Base-by-base conservation (phyloP, 352 stramenopile genomes). In the Phytophthora litchii region DNA sequence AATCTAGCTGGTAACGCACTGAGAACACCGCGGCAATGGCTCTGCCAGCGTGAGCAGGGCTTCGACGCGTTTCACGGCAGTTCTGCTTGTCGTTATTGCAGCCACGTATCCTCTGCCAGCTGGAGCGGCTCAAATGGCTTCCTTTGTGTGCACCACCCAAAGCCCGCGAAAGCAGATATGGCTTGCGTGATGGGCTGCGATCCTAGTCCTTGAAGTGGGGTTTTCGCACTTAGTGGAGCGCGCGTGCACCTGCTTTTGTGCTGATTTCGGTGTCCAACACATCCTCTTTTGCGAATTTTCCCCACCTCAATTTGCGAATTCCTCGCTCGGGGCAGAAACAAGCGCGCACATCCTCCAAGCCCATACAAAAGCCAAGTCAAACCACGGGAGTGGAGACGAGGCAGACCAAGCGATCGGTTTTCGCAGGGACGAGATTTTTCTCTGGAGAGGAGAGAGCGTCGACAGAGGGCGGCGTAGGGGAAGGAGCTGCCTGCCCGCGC, bases 351-450 rank as follows among this genome's bases (percentile, higher is more conserved):
- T 63, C 49, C 53, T 42, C 25, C 21, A 12, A 4, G 11, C 1
- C 1, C 41, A 58, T 74, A 74, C 60, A 52, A 71, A 61, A 3
- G 3, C 1, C 40, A 52, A 74, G 56, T 66, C 3, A 72, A 68
- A 56, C 57, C 57, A 47, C 16, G 17, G 3, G 13, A 12, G 42
- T 32, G 17, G 55, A 70, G 55, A 70, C 55, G 20, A 44, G 54
- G 14, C 27, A 3, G 40, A 70, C 54, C 60, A 70, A 49, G 17
- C 13, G 3, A 70, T 74, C 54, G 54, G 31, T 58, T 74, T 74
- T 12, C 19, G 23, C 35, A 48, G 56, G 56, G 56, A 25, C 25
- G 35, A 56, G 41, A 60, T 64, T 58, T 67, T 64, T 68, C 52
- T 51, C 43, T 65, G 35, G 52, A 56, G 49, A 64, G 53, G 44